Evolutionary conservation across 768 basidiomycete genomes (phyloP), one percentile per base, ranked within the genome.

Genomic region (Lentinula detonsa): DNA sequence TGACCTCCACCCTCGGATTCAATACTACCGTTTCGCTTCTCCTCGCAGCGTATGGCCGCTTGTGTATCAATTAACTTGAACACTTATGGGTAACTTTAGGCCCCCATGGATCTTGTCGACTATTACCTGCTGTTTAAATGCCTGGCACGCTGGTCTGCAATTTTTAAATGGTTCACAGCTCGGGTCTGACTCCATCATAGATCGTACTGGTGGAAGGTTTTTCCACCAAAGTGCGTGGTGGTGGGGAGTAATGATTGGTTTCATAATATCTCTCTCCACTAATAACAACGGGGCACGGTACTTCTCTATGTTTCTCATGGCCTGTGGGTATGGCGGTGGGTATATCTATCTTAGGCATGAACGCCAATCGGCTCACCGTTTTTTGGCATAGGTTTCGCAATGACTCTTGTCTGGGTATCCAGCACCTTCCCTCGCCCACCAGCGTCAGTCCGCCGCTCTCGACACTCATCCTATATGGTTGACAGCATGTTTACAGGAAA

Each of bases 361-460:
- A 28, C 11, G 16, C 23, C 33, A 35, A n/a, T 39, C 10, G 33
- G 7, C 10, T 45, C 23, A 48, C 23, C 40, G 21, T 7, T n/a
- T n/a, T 37, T 40, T 21, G n/a, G 10, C 6, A 49, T 53, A 53
- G 78, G 76, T 15, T 76, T 74, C 55, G 72, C 77, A 5, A 64
- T 80, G 40, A 82, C 78, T 0, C 67, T 82, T 18, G 85, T 86
- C 1, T 88, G 87, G 86, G 81, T 86, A 6, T 79, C 84, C 0
- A 87, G 85, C 63, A 75, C 79, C 1, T 70, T 87, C 42, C 81
- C 85, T 15, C 77, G 86, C 3, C 86, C 86, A 35, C 85, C 85
- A 2, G 79, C 83, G 63, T 84, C 77, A 62, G 66, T 58, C 10
- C 7, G 3, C 21, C 15, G 8, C 0, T 23, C 48, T 42, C 21